Base-by-base conservation (phyloP, 345 rosid species). In the Aegle marmelos region DNA sequence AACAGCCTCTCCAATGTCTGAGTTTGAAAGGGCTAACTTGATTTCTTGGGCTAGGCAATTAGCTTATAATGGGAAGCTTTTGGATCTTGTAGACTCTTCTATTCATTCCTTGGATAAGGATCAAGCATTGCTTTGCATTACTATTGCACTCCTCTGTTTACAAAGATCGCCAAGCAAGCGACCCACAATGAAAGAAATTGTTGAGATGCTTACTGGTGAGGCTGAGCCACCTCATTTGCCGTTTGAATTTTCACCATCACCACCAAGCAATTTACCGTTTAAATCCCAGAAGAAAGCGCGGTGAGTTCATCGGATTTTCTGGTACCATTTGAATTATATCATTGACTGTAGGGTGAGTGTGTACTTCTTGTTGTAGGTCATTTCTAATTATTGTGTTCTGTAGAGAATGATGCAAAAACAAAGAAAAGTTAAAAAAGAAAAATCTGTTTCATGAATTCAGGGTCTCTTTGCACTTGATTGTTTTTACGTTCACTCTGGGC, bases 21-120 rank as follows among this genome's bases (percentile, higher is more conserved):
- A 92, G 80, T 92, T 92, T 6, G 93, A 92, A 85, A 85, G 97
- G 74, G 97, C 97, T 11, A 92, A 92, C 86, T 79, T 90, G 86
- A 89, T 90, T 27, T 90, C 94, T 48, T 92, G 97, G 97, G 88
- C 97, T n/a, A 87, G 92, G 53, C 93, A 89, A 37, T 87, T 90
- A 25, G 97, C 97, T 59, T 78, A 78, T 70, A 84, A 86, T 59
- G 94, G 97, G 76, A 92, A 78, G 82, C 81, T 92, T 27, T 78
- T 92, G 83, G 94, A 92, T 61, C 87, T 92, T 64, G 87, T 90
- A 33, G 97, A 90, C 80, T 79, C 90, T 22, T 89, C 87, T 30
- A 69, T 92, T 76, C 90, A 89, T 82, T 88, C 91, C 19, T 60
- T 92, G 69, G 89, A 85, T 67, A 88, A 82, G 22, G 91, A 88